These are phyloP conservation scores for Taxillus chinensis DNA, from an alignment of 164 flowering plant genomes.

Conservation along the genomic window DNA sequence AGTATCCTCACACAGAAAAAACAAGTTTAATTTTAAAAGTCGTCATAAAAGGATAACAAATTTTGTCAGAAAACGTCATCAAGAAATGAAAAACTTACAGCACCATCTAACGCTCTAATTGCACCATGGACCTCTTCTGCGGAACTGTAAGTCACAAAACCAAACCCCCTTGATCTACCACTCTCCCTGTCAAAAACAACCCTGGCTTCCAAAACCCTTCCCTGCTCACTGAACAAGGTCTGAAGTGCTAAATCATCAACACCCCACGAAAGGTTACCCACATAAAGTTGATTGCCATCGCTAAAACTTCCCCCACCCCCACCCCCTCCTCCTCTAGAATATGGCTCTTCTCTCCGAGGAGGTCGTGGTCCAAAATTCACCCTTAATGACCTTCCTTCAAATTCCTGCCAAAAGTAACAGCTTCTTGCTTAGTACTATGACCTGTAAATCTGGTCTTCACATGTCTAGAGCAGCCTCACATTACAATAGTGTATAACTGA, in stretches of 20 bases:
- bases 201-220: constrained; percentile 72
- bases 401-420: constrained; percentile 21
- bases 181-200: constrained; percentile 82
- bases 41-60: too few species aligned
- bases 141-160: constrained; percentile 73
- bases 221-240: constrained; percentile 73
- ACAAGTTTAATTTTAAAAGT: too few species aligned
- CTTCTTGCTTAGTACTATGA: not conserved
- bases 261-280: constrained; percentile 91
- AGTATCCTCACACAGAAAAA: too few species aligned
- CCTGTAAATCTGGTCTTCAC: too few species aligned
- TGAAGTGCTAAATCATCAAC: constrained; percentile 76
- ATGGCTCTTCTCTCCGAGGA: constrained; percentile 17
- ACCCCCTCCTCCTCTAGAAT: constrained; percentile 18
- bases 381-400: constrained; percentile 39
- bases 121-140: constrained; percentile 69
- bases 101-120: constrained; percentile 62
- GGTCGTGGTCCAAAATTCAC: constrained; percentile 54
- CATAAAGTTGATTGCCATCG: constrained; percentile 37
- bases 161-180: constrained; percentile 94
- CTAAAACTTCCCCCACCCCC: constrained; percentile 16
- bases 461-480: too few species aligned
- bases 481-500: too few species aligned
- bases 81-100: constrained; percentile 38
- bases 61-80: not conserved